Base-by-base conservation (phyloP, 768 basidiomycete species). In the Psilocybe azurescens region DNA sequence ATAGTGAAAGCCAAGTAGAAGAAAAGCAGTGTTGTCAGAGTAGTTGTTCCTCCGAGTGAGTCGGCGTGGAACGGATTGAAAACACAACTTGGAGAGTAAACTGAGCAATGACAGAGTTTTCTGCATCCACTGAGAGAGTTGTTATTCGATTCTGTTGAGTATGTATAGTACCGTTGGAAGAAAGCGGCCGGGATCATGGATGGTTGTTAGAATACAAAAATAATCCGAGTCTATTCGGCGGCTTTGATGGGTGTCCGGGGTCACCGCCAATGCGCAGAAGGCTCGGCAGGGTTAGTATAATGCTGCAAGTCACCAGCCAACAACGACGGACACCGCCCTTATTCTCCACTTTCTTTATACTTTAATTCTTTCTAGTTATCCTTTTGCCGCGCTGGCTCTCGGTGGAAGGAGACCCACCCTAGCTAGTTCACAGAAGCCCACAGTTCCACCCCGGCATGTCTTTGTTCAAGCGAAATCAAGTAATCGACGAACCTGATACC, bases 401-500 rank as follows among this genome's bases (percentile, higher is more conserved):
- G 67, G 67, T 69, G 56, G 65, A 60, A 66, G 61, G 59, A 58
- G 49, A 44, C 53, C 56, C 56, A 60, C 58, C 53, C 24, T 24
- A 48, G 38, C 59, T 48, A 54, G 52, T 50, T 32, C 10, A 18
- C 13, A 50, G 41, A 60, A 36, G 32, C 58, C 39, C 61, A 28
- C 38, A 55, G 0, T 54, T 33, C 32, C 9, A 48, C 10, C 41
- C 48, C 52, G 57, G 54, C 57, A 65, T 65, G 72, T 74, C 81
- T 67, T 77, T 79, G 72, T 74, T 78, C 66, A 79, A 77, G 69
- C 77, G 78, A 63, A 80, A 81, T 61, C 75, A 78, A 51, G 73
- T 73, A 30, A 73, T 74, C 63, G 65, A 82, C 62, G 71, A 78
- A 49, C 67, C 60, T 50, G 80, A 82, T 68, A 78, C 78, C 49